These are phyloP conservation scores for Peronosclerospora sorghi DNA, from an alignment of 352 stramenopile genomes.

Conservation along the genomic window DNA sequence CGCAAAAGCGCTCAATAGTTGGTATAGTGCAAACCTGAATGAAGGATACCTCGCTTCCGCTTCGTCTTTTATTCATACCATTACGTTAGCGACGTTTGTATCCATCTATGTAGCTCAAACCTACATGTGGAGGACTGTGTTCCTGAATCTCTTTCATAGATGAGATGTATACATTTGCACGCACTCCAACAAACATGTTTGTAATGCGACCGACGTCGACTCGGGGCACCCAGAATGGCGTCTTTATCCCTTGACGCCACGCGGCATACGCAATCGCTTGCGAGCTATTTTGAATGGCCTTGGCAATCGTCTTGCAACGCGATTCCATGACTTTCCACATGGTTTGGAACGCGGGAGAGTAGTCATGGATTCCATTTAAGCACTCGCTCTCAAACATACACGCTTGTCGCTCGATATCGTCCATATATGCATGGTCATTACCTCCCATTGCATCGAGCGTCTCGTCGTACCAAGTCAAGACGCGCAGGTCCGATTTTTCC, in stretches of 20 bases:
- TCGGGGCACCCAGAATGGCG: conserved; percentile 29
- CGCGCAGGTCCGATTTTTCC: conserved; percentile 22
- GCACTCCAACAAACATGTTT: background rate
- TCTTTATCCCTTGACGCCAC: conserved; percentile 30
- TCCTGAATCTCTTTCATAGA: too few species aligned
- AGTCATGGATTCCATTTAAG: conserved; percentile 35
- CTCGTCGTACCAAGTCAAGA: conserved; percentile 39
- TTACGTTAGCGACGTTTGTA: too few species aligned
- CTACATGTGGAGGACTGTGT: too few species aligned
- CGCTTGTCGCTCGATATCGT: conserved; percentile 41
- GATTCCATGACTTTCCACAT: conserved; percentile 28
- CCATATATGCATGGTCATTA: conserved; percentile 23
- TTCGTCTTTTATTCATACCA: too few species aligned
- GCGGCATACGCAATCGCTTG: conserved; percentile 19
- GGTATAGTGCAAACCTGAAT: too few species aligned
- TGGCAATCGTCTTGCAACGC: conserved; percentile 37
- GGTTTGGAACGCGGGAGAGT: conserved; percentile 33
- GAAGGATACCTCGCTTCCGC: too few species aligned
- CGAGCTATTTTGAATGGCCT: conserved; percentile 25
- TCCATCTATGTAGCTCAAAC: too few species aligned
- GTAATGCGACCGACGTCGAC: conserved; percentile 5
- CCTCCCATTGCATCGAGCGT: conserved; percentile 25
- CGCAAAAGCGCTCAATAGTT: too few species aligned
- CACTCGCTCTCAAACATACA: conserved; percentile 48
- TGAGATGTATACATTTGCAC: too few species aligned